Evolutionary conservation across 179 eudicot species (phyloP), one percentile per base, ranked within the genome.

Genomic region (Heliamphora pulchella): DNA sequence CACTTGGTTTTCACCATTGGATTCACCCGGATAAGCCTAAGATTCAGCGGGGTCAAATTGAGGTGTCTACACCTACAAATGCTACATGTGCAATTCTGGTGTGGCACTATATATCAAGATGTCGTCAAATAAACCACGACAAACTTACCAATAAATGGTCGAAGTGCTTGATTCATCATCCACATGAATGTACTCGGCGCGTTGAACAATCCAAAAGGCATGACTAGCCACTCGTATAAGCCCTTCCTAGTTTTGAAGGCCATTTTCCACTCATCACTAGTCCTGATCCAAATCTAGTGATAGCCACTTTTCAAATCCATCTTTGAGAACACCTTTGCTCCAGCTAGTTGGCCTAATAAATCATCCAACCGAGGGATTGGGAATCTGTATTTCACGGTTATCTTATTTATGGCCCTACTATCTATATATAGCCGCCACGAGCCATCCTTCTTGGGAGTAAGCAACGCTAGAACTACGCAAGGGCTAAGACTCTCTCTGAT

Each of bases 121-220:
- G 51, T 48, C 7, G 7, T 48, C 5, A 48, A 48, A 48, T 48
- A 48, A 48, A 48, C 51, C 51, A 48, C 51, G 7, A 48, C 51
- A 48, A 6, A 48, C 51, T 48, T 48, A 48, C 51, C 51, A 48
- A 48, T 48, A 6, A 3, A 48, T 3, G 51, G 51, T 3, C 51
- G 8, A 1, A 58, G 31, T 3, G 8, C 31, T 31, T 31, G 31
- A 31, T 31, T 31, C 31, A 31, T 0, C 31, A 31, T 31, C 31
- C 31, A 31, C 31, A 31, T 31, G 31, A 31, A 31, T 31, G 31
- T 31, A 31, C 31, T 31, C 31, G 31, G 31, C 31, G 53, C 11
- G 10, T 77, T 77, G 17, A 57, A 41, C 11, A 76, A 15, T 1
- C 79, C 71, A 22, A 77, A 77, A 20, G 57, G 57, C 44, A 48